A percentile compares a stretch with the other conserved stretches of the same genome.
These are phyloP conservation scores for Colletotrichum spinosum DNA, from an alignment of 2,329 filamentous ascomycete species.

Conservation along the genomic window DNA sequence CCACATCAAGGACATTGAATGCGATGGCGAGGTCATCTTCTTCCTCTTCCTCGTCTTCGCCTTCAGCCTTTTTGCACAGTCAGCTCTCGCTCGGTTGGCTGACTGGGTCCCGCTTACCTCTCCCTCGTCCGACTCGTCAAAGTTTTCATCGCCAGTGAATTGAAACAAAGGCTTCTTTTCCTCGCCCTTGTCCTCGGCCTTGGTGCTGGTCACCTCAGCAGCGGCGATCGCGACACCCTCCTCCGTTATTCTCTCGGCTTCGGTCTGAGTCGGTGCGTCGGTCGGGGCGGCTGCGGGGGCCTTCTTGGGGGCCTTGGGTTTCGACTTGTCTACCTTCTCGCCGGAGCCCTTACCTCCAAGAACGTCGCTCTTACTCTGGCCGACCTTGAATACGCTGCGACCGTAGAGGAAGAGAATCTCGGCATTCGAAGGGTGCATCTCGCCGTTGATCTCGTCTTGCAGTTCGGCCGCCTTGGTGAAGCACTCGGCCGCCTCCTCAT, in stretches of 20 bases:
- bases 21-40: constrained; percentile 82
- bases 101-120: constrained; percentile 57
- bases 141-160: constrained; percentile 94
- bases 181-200: constrained; percentile 52
- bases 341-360: constrained; percentile 82
- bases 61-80: constrained; percentile 49
- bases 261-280: constrained; percentile 46
- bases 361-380: constrained; percentile 93
- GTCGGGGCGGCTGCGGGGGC: constrained; percentile 44
- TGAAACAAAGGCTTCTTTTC: constrained; percentile 86
- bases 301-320: constrained; percentile 53
- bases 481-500: constrained; percentile 84
- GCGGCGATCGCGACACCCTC: constrained; percentile 58
- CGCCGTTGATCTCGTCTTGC: constrained; percentile 91
- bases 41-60: constrained; percentile 63
- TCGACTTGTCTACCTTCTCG: constrained; percentile 56
- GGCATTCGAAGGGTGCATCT: constrained; percentile 89
- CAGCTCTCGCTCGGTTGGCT: constrained; percentile 28
- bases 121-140: constrained; percentile 84
- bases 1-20: constrained; percentile 86
- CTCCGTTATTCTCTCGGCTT: constrained; percentile 57
- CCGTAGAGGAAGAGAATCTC: constrained; percentile 96
- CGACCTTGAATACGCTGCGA: constrained; percentile 92
- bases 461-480: constrained; percentile 91
- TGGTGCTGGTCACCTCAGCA: constrained; percentile 56